Evolutionary conservation across 257 asterid species (phyloP), one percentile per base, ranked within the genome.

Genomic region (Galeopsis tetrahit): DNA sequence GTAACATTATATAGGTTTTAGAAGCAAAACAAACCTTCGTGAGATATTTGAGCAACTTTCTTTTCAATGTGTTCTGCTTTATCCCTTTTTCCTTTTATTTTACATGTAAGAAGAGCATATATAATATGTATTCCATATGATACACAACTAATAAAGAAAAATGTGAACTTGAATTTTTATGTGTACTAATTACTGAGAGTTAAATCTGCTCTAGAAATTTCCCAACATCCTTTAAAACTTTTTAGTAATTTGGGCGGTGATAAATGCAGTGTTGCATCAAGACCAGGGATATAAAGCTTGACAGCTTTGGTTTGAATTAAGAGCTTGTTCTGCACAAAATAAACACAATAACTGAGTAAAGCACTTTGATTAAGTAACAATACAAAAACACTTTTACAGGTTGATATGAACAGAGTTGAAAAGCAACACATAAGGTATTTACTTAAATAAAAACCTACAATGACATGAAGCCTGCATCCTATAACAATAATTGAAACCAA

Each of bases 121-220:
- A 93, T 63, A 65, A 96, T 91, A 82, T 87, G 97, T 86, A 85
- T 80, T 68, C 93, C 89, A 83, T 91, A 96, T 87, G 96, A 88
- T 88, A 80, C 81, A 74, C 92, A 91, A 79, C 97, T 4, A 21
- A 21, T 21, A 39, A 15, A 13, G 17, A 11, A 75, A 68, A 75
- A 68, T 32, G 63, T 61, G 59, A 56, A 35, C 10, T 69, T 17
- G 48, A 6, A 34, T 13, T 46, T 63, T 17, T 31, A 14, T 21
- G 53, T 51, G 39, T 31, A 64, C 39, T 55, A 59, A 76, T 58
- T 61, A 84, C 96, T 91, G 80, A 86, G 90, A 44, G 98, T 96
- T 84, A 89, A 82, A 72, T 89, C 98, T 43, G 95, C 89, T 73
- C 87, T 81, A 15, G 98, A 96, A 77, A 89, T 78, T 57, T 96